Conservation (phyloP, 495 filamentous ascomycete genomes). For the Cenococcum geophilum region DNA sequence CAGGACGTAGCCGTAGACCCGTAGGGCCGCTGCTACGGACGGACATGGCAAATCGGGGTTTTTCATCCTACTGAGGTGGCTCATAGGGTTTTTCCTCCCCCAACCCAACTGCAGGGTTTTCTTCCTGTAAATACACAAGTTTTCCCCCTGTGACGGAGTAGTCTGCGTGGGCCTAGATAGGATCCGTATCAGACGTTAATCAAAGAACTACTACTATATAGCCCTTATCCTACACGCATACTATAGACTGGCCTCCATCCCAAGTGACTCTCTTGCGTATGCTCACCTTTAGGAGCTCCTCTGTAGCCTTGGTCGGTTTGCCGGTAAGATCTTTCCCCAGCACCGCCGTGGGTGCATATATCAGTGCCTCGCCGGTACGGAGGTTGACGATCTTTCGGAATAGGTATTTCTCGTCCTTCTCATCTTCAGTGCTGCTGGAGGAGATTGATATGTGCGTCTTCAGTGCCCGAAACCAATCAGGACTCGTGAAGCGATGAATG, state of each 20-base stretch:
- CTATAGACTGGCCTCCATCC: neutral
- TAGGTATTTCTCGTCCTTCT: conserved; percentile 37
- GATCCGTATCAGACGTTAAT: too few relatives aligned
- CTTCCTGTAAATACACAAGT: too few relatives aligned
- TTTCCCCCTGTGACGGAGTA: too few relatives aligned
- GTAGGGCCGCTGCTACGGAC: too few relatives aligned
- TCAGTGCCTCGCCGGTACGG: conserved; percentile 56
- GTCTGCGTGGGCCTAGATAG: too few relatives aligned
- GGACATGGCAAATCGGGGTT: too few relatives aligned
- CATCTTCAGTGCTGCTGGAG: conserved; percentile 13
- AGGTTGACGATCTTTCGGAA: conserved; percentile 55
- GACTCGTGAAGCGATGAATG: conserved; percentile 68
- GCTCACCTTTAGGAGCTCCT: neutral
- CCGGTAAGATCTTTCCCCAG: conserved; percentile 31
- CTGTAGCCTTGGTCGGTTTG: neutral
- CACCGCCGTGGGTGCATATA: conserved; percentile 56
- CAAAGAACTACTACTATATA: too few relatives aligned
- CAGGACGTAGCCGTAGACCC: too few relatives aligned
- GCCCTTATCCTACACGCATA: too few relatives aligned
- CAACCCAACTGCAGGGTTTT: too few relatives aligned
- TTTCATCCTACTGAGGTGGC: too few relatives aligned
- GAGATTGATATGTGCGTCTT: conserved; percentile 49
- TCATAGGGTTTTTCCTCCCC: too few relatives aligned
- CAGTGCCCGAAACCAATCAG: conserved; percentile 60
- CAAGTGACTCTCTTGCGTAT: neutral